Evolutionary conservation across 179 eudicot species (phyloP), one percentile per base, ranked within the genome.

Genomic region (Vitellaria paradoxa): DNA sequence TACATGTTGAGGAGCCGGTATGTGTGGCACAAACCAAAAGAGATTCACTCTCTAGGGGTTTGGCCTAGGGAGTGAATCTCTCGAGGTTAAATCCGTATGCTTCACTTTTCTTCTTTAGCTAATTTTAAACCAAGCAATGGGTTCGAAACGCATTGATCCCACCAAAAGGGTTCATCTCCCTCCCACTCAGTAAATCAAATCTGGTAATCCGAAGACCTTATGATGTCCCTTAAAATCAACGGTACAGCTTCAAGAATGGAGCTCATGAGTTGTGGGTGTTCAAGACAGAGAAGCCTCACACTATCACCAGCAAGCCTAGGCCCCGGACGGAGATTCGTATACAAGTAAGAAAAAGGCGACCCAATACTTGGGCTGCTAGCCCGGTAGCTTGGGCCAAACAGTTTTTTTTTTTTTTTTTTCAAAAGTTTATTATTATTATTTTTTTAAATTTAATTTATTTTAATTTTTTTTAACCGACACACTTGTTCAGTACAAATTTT

Each of bases 261-360:
- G 80, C 81, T 57, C 82, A 81, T n/a, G 78, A 62, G 18, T 64
- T 84, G 57, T 81, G 87, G 78, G 87, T 84, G 56, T 81, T 30
- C 73, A 66, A 55, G 6, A 55, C 78, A 0, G 84, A 84, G 52
- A 84, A 81, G 12, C 87, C 87, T 75, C 80, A 63, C 52, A 65
- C 82, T 10, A 68, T 10, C 1, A n/a, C 21, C 13, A 81, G 87
- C 73, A 23, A 30, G 18, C 81, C 87, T 20, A 20, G 56, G 5
- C 84, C 87, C 1, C 74, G 84, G 8, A 75, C 84, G 7, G 87
- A 84, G 56, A 81, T 84, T 23, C 57, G 75, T 11, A 72, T 76
- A 2, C 40, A 5, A 0, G 85, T 74, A 82, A 72, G 52, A 3
- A 73, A 11, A 3, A n/a, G n/a, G n/a, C n/a, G n/a, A n/a, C n/a